Evolutionary conservation across 83 land plant genomes (phyloP), one percentile per base, ranked within the genome.

Genomic region (Larix sibirica): DNA sequence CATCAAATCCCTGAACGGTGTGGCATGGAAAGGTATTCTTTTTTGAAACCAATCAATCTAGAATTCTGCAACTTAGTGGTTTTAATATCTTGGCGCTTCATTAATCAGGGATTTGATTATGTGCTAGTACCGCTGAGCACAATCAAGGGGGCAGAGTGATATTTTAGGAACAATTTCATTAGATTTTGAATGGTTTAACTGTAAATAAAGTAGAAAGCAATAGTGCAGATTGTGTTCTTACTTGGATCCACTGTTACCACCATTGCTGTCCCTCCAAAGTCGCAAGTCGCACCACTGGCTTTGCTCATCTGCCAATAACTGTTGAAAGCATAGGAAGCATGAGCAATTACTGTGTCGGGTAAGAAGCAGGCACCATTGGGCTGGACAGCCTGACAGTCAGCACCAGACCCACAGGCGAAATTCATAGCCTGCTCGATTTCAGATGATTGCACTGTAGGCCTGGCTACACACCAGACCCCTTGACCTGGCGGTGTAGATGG

Each of bases 301-400:
- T 83, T 91, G 33, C 86, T 89, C 66, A 81, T 83, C 40, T 93
- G 95, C 86, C 88, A 93, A 54, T 89, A 93, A 77, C 91, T 91
- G 54, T 93, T 93, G 86, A 93, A 93, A 42, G 95, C 93, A 70
- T 81, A 93, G 3, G 95, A 93, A 3, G 95, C 95, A 69, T 91
- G 95, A 24, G 88, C 66, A 10, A 84, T 31, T 24, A 91, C 10
- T 42, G 91, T 89, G 54, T 89, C 62, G 18, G 95, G 95, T 76
- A 82, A 31, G 80, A 79, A 93, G 73, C 95, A 93, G 2, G 87
- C 42, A 23, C 90, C 91, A 63, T 33, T 82, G 36, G 93, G 86
- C 62, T 81, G 83, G 63, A 92, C 87, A 2, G 89, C 74, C 24
- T 82, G 83, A 58, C 94, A 92, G 77, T 92, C 94, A 0, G 94